Evolutionary conservation across 352 stramenopile species (phyloP).

Genomic region (Blastocystis sp.): DNA sequence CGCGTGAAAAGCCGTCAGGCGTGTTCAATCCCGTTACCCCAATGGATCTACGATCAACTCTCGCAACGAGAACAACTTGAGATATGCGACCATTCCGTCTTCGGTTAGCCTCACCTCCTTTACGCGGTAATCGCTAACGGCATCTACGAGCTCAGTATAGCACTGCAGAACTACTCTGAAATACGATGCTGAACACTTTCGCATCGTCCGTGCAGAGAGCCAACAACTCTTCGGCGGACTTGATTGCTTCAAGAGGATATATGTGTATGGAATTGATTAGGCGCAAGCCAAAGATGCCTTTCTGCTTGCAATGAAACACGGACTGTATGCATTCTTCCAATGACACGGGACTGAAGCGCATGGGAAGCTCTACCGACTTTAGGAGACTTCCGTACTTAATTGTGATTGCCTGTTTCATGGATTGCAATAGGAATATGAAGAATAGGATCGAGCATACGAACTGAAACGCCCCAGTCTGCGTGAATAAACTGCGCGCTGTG

Average conservation of each 20-base stretch:
- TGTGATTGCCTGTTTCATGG: slow-evolving; percentile 17
- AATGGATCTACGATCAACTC: slow-evolving; percentile 31
- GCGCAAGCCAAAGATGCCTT: slow-evolving; percentile 42
- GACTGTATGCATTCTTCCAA: slow-evolving; percentile 39
- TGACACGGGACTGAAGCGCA: slow-evolving; percentile 32
- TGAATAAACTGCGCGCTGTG: not conserved
- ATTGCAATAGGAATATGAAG: not conserved
- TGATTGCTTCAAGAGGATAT: slow-evolving; percentile 10
- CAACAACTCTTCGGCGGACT: slow-evolving; percentile 5
- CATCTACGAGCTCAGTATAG: not conserved
- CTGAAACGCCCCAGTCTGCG: not conserved
- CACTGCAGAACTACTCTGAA: slow-evolving; percentile 19
- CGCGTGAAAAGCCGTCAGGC: not conserved
- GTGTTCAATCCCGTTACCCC: not conserved
- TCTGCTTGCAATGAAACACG: slow-evolving; percentile 28
- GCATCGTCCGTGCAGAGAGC: not conserved
- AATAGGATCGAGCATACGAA: not conserved
- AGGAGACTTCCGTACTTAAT: slow-evolving; percentile 41
- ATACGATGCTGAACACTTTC: slow-evolving; percentile 13
- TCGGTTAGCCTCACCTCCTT: slow-evolving; percentile 18
- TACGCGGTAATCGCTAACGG: slow-evolving; percentile 33
- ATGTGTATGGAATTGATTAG: slow-evolving; percentile 27
- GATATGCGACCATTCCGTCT: not conserved
- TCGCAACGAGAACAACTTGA: not conserved
- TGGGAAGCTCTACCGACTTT: slow-evolving; percentile 14